Evolutionary conservation across 2,329 filamentous ascomycete genomes (phyloP).

Genomic region (Curvularia sp.): DNA sequence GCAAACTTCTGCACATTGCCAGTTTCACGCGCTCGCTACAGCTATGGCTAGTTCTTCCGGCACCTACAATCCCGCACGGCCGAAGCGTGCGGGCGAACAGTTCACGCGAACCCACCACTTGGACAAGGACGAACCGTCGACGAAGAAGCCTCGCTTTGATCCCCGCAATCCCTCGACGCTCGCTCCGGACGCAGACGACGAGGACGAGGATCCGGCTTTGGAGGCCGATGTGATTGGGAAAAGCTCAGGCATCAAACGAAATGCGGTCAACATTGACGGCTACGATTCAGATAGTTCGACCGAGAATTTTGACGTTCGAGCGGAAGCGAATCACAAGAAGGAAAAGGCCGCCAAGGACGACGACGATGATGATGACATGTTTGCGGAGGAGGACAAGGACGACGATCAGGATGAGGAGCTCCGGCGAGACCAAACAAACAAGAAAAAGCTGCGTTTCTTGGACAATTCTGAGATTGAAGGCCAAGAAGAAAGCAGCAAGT

Average conservation of each 20-base stretch:
- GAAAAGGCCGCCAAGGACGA: constrained; percentile 53
- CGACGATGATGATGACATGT: constrained; percentile 77
- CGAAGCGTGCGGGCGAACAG: constrained; percentile 82
- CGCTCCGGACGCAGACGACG: constrained; percentile 78
- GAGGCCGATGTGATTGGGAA: constrained; percentile 92
- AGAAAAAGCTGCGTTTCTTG: constrained; percentile 67
- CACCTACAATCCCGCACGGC: constrained; percentile 66
- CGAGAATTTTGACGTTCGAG: constrained; percentile 82
- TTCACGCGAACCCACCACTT: constrained; percentile 77
- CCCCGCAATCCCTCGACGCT: constrained; percentile 92
- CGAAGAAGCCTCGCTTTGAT: constrained; percentile 90
- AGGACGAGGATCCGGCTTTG: constrained; percentile 77
- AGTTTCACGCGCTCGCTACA: neutral
- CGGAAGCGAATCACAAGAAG: constrained; percentile 62
- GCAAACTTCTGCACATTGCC: neutral
- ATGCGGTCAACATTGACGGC: constrained; percentile 93
- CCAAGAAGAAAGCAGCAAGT: constrained; percentile 75
- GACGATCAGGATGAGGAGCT: constrained; percentile 62
- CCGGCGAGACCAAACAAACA: constrained; percentile 63
- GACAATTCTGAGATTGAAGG: constrained; percentile 75
- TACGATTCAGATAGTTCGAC: constrained; percentile 95
- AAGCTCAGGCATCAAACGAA: constrained; percentile 78
- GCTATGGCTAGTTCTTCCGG: constrained; percentile 41
- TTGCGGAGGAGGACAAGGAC: constrained; percentile 70
- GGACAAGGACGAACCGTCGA: constrained; percentile 59